Conservation (phyloP, 768 basidiomycete genomes). For the Lentinula guzmanii region DNA sequence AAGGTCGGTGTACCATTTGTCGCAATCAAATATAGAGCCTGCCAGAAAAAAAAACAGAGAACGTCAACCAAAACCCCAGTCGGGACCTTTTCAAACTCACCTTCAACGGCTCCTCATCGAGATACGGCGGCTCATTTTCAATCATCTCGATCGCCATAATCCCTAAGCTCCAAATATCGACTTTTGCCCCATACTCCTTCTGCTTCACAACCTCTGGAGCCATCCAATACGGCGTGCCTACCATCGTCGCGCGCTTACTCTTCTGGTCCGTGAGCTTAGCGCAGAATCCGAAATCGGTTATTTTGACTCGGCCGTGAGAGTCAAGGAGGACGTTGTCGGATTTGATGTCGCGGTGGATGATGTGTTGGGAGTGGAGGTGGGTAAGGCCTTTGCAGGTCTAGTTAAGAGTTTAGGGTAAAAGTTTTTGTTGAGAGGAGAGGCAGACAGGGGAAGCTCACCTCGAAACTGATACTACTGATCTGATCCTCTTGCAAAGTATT, state of each 20-base stretch:
- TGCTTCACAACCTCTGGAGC: constrained; percentile 98
- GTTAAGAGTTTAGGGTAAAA: neutral
- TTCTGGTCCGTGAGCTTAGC: constrained; percentile 96
- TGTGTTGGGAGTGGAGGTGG: constrained; percentile 88
- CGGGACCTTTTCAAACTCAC: neutral
- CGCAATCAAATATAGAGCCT: constrained; percentile 87
- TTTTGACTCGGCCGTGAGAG: constrained; percentile 90
- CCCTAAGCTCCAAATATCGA: constrained; percentile 91
- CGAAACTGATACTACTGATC: constrained; percentile 85
- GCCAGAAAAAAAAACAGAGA: neutral
- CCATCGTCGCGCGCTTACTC: constrained; percentile 97
- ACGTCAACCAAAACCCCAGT: neutral
- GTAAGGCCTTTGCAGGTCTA: constrained; percentile 94
- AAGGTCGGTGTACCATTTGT: constrained; percentile 98
- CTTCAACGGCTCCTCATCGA: constrained; percentile 93
- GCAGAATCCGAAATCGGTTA: constrained; percentile 97
- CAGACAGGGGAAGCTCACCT: constrained; percentile 49
- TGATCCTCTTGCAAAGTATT: constrained; percentile 94
- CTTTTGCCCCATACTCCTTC: constrained; percentile 92
- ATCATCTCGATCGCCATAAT: constrained; percentile 99
- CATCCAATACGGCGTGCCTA: constrained; percentile 98
- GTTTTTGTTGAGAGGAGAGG: neutral
- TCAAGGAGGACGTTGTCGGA: constrained; percentile 95
- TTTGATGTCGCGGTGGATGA: constrained; percentile 97
- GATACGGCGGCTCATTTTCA: constrained; percentile 93